Evolutionary conservation across 1,139 yeast species (phyloP), one percentile per base, ranked within the genome.

Genomic region (Pichia sp.): DNA sequence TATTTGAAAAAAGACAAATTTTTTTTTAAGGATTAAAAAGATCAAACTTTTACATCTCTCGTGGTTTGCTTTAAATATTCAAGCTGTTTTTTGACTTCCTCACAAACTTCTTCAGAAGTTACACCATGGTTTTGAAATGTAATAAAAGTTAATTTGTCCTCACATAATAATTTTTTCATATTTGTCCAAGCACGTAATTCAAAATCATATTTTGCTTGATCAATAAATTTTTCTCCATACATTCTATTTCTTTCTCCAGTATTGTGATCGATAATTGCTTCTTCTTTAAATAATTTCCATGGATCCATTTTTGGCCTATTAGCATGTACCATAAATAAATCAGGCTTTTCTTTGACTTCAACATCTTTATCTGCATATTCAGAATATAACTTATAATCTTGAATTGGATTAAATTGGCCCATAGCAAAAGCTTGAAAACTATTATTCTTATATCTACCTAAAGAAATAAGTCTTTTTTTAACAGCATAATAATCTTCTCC

Each of bases 391-490:
- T 63, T 57, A 53, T 65, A 78, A 59, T 82, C 90, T 47, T 73
- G 78, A 10, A 70, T 70, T 0, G 90, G 87, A 57, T 81, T 80
- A 51, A 66, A 77, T 59, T 83, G 92, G 3, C 82, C 83, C 89
- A 83, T 82, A 11, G 85, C 87, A 24, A 66, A 61, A 37, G 74
- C 75, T 39, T 60, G 60, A 50, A 72, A 75, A 12, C 48, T 51
- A 31, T 57, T 47, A 28, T 41, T 30, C 20, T 53, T 51, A 47
- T 54, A 59, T 16, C 79, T 74, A 10, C 64, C 64, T 34, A 59
- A 38, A 36, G 55, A 48, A 31, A 48, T 46, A 24, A 58, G 55
- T 32, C 55, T 53, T 50, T 71, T 70, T 36, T 76, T 74, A n/a
- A 85, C 87, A 62, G 83, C 92, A 58, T 86, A 84, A 52, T 69